Percentiles rank a stretch among this genome's conserved stretches.
phyloP scores from a whole-genome alignment of 768 basidiomycete species.

The Podaxis pistillaris region DNA sequence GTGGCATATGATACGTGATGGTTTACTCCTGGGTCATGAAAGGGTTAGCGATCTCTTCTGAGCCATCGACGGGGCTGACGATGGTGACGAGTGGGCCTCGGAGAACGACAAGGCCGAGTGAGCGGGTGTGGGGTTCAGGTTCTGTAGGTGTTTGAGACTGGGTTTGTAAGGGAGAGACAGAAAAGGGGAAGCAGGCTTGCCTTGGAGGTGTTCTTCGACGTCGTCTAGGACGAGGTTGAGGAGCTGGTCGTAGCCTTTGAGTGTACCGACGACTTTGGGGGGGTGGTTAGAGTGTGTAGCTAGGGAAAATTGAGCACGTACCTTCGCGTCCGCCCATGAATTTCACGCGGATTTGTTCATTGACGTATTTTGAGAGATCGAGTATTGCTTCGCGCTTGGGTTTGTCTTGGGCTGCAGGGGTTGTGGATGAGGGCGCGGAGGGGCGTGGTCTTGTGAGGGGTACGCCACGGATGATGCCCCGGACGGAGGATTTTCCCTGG shows the following conservation, averaged over 20 bases:
- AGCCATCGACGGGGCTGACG: slow-evolving; percentile 92
- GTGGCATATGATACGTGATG: slow-evolving; percentile 2
- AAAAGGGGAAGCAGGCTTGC: slow-evolving; percentile 35
- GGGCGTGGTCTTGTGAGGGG: not conserved
- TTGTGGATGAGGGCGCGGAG: slow-evolving; percentile 23
- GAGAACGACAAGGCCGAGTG: slow-evolving; percentile 84
- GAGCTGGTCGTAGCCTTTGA: slow-evolving; percentile 96
- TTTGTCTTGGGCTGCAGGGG: slow-evolving; percentile 59
- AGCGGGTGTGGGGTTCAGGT: slow-evolving; percentile 59
- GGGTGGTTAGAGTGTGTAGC: slow-evolving; percentile 6
- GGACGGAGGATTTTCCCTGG: slow-evolving; percentile 59
- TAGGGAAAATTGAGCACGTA: slow-evolving; percentile 24
- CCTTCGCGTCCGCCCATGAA: slow-evolving; percentile 99
- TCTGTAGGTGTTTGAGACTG: slow-evolving; percentile 37
- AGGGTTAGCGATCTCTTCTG: slow-evolving; percentile 91
- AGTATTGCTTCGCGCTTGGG: slow-evolving; percentile 93
- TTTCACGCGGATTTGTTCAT: slow-evolving; percentile 90
- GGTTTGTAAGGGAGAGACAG: too few relatives aligned
- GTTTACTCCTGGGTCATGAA: slow-evolving; percentile 70
- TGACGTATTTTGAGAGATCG: slow-evolving; percentile 91
- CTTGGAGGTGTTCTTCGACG: slow-evolving; percentile 79
- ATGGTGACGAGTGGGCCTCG: slow-evolving; percentile 94
- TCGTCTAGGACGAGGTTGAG: slow-evolving; percentile 97
- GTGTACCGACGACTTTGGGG: slow-evolving; percentile 74
- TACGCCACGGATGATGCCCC: slow-evolving; percentile 42